Percentiles rank a stretch among this genome's conserved stretches.
These are phyloP conservation scores for Clonostachys rhizophaga DNA, from an alignment of 2,329 filamentous ascomycete genomes.

Conservation along the genomic window DNA sequence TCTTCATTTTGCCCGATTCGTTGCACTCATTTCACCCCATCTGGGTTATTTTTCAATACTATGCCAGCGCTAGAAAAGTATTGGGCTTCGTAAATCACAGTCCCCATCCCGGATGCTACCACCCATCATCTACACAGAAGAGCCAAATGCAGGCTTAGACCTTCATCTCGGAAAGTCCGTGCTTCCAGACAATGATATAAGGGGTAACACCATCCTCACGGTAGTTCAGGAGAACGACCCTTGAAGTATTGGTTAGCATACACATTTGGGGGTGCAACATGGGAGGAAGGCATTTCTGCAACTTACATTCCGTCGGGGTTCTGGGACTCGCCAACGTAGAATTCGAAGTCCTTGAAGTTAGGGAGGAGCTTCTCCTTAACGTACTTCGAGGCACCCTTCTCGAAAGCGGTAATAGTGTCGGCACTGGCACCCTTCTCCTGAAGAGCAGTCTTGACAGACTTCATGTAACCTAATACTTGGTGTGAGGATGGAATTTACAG, in stretches of 20 bases:
- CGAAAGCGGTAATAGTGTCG: slow-evolving; percentile 71
- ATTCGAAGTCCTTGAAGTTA: slow-evolving; percentile 96
- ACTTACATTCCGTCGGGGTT: slow-evolving; percentile 89
- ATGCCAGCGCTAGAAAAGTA: too few relatives aligned
- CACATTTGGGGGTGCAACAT: background rate
- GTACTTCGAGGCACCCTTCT: slow-evolving; percentile 67
- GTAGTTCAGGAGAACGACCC: slow-evolving; percentile 93
- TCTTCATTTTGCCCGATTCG: too few relatives aligned
- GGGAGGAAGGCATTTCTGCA: background rate
- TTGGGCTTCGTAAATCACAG: too few relatives aligned
- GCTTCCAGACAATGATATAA: slow-evolving; percentile 90
- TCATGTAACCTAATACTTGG: slow-evolving; percentile 70
- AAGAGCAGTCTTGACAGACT: slow-evolving; percentile 72
- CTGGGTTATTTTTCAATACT: too few relatives aligned
- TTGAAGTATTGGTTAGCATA: slow-evolving; percentile 23
- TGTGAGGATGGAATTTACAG: slow-evolving; percentile 1
- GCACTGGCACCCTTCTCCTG: slow-evolving; percentile 56
- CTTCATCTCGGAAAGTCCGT: slow-evolving; percentile 86
- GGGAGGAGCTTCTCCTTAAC: slow-evolving; percentile 76
- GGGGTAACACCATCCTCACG: slow-evolving; percentile 93
- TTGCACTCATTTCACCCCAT: too few relatives aligned
- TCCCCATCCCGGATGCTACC: too few relatives aligned
- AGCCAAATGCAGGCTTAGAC: slow-evolving; percentile 57
- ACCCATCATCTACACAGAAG: too few relatives aligned
- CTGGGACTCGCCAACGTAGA: slow-evolving; percentile 90